Conservation (phyloP, 805 yeast genomes). For the Kregervanrija pseudodelftensis region DNA sequence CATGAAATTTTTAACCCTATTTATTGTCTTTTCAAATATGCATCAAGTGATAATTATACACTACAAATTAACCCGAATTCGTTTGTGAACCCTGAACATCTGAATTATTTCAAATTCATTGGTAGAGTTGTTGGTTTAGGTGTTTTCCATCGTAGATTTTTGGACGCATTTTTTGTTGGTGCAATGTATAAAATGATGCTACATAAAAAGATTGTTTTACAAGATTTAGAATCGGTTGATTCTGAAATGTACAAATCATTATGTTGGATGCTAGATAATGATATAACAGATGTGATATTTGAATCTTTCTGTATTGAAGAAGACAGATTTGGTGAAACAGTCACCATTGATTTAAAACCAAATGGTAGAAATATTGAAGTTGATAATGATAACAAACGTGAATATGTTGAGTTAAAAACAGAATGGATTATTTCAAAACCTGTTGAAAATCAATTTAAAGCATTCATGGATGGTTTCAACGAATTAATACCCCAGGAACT, state of each 20-base stretch:
- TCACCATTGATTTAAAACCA: constrained; percentile 83
- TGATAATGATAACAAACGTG: constrained; percentile 89
- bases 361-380: constrained; percentile 86
- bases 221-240: constrained; percentile 98
- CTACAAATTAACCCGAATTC: constrained; percentile 97
- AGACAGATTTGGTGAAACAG: constrained; percentile 91
- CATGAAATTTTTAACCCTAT: constrained; percentile 99
- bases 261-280: constrained; percentile 94
- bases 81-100: constrained; percentile 94
- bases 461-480: constrained; percentile 95
- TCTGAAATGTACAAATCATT: constrained; percentile 92
- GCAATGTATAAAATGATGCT: constrained; percentile 98
- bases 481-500: constrained; percentile 96
- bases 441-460: constrained; percentile 92
- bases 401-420: constrained; percentile 88
- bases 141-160: constrained; percentile 94
- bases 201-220: constrained; percentile 86
- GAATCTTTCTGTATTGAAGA: constrained; percentile 81
- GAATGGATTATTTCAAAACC: constrained; percentile 94
- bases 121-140: constrained; percentile 98
- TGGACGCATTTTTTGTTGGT: constrained; percentile 97
- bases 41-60: constrained; percentile 97
- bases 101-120: constrained; percentile 94
- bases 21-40: constrained; percentile 93
- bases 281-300: constrained; percentile 80